These are phyloP conservation scores for Clavispora phyllophila DNA, from an alignment of 805 yeast species.

Conservation along the genomic window DNA sequence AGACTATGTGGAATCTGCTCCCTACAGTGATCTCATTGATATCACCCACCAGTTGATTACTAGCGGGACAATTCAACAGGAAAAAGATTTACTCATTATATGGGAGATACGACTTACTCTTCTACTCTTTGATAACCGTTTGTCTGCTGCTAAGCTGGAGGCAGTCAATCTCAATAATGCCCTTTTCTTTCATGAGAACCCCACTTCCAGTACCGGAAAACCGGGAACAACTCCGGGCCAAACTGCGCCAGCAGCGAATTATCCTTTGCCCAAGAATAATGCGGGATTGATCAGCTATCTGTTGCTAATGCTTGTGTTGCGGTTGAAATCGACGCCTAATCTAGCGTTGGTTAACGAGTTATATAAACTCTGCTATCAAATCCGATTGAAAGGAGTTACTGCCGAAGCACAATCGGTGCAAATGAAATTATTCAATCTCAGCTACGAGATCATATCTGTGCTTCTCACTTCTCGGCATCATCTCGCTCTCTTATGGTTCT, in stretches of 20 bases:
- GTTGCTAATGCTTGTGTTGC: slow-evolving; percentile 28
- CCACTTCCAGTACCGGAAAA: neutral
- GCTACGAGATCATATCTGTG: slow-evolving; percentile 29
- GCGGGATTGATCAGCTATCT: slow-evolving; percentile 22
- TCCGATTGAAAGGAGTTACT: slow-evolving; percentile 21
- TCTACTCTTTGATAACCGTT: slow-evolving; percentile 25
- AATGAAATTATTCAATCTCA: slow-evolving; percentile 23
- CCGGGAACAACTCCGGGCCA: neutral
- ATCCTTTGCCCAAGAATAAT: slow-evolving; percentile 36
- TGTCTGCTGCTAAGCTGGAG: slow-evolving; percentile 30
- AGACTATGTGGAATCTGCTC: slow-evolving; percentile 5
- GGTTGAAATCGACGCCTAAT: slow-evolving; percentile 41
- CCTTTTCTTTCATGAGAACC: slow-evolving; percentile 29
- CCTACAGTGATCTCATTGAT: slow-evolving; percentile 7
- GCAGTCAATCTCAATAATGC: slow-evolving; percentile 34
- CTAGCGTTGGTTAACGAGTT: slow-evolving; percentile 38
- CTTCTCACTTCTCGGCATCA: slow-evolving; percentile 27
- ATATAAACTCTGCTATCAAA: slow-evolving; percentile 39
- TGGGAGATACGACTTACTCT: slow-evolving; percentile 36
- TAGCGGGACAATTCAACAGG: neutral
- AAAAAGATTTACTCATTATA: slow-evolving; percentile 15
- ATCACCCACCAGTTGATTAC: slow-evolving; percentile 8
- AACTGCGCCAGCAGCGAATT: slow-evolving; percentile 9
- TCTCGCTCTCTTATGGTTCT: slow-evolving; percentile 21
- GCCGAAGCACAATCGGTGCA: slow-evolving; percentile 19